Evolutionary conservation across 352 stramenopile species (phyloP), one percentile per base, ranked within the genome.

Genomic region (Phytophthora parvispora): DNA sequence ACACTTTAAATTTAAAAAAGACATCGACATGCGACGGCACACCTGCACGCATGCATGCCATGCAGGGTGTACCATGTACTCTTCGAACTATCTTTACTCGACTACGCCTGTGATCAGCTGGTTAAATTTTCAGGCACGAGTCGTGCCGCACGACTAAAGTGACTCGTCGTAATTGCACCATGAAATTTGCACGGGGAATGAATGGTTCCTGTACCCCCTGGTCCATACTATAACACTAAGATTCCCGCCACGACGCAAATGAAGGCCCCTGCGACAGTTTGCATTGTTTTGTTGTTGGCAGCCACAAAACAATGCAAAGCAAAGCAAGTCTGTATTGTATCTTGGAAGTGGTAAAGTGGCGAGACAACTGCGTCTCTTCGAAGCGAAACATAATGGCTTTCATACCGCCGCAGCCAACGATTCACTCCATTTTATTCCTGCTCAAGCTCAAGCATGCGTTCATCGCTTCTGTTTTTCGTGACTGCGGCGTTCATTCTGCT

Each of bases 261-360:
- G 40, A 6, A 16, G 25, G 40, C n/a, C 20, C 27, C 27, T 49
- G 42, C 42, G 42, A 49, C 42, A 49, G 20, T 18, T 49, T 7
- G 15, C 20, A 49, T 28, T 49, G 42, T 49, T 27, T 49, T 49
- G 42, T 49, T 49, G 42, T 49, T 16, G 42, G 42, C n/a, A 49
- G 42, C 42, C 42, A 49, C 4, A 49, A 27, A 25, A 16, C 7
- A 48, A 18, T 27, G 20, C 13, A 15, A 49, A 49, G 42, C 40
- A 48, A 48, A 48, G 40, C 40, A 48, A 22, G n/a, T n/a, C n/a
- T n/a, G n/a, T n/a, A n/a, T n/a, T n/a, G n/a, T n/a, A n/a, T n/a
- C 34, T 40, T 12, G 12, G 18, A 40, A 12, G 38, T 45, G 38
- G 22, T 45, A 24, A 45, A 45, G 40, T 48, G 40, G n/a, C 18